phyloP scores from a whole-genome alignment of 73 alveolate genomes.

The Paramecium sexaurelia region DNA sequence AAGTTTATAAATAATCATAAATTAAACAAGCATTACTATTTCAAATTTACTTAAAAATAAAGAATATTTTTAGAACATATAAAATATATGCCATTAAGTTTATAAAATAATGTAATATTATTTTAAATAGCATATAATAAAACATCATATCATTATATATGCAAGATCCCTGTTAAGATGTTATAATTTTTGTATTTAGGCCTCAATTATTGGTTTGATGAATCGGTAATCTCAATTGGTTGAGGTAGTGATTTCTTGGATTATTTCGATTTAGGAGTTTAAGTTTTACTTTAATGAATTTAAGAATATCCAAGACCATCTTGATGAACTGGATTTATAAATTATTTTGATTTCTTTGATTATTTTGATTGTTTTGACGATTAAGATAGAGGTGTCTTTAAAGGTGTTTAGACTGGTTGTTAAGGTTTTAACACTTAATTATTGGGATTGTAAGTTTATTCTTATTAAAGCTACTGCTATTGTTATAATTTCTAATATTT shows the following conservation, averaged over 20 bases:
- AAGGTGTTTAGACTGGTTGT: background rate
- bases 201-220: background rate
- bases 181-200: conserved; percentile 30
- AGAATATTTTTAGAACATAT: too few species aligned
- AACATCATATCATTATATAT: background rate
- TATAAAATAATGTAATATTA: background rate
- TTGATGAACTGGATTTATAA: background rate
- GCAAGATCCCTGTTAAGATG: background rate
- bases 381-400: conserved; percentile 13
- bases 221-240: background rate
- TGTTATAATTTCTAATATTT: background rate
- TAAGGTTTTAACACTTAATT: background rate
- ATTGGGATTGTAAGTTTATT: background rate
- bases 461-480: background rate
- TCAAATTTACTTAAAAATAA: too few species aligned
- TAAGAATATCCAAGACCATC: conserved; percentile 42
- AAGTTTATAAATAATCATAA: too few species aligned
- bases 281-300: conserved; percentile 18
- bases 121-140: background rate
- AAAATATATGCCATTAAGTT: background rate
- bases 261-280: conserved; percentile 38
- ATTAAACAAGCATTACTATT: too few species aligned
- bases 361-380: conserved; percentile 35
- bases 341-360: background rate
- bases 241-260: background rate